Percentiles rank a stretch among this genome's conserved stretches.
Conservation (phyloP, 2,329 filamentous ascomycete genomes). For the Exophiala sp. region DNA sequence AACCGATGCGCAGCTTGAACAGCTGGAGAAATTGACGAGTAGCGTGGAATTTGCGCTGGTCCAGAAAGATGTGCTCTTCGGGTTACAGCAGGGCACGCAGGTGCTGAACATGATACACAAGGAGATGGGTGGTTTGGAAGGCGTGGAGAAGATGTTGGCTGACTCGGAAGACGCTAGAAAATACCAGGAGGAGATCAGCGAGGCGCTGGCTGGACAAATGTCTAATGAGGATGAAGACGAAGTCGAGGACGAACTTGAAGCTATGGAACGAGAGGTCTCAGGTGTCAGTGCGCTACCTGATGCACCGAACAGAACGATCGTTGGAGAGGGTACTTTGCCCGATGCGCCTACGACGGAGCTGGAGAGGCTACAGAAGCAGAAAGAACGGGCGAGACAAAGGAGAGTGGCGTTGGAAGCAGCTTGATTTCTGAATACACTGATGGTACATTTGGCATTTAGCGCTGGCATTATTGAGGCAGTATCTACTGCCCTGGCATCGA, state of each 20-base stretch:
- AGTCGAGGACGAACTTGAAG: conserved; percentile 90
- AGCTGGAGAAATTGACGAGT: conserved; percentile 81
- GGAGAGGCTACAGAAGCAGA: conserved; percentile 32
- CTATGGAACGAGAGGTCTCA: conserved; percentile 64
- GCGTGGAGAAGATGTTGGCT: conserved; percentile 91
- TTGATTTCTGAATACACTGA: conserved; percentile 16
- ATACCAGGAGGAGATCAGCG: conserved; percentile 93
- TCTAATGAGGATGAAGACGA: conserved; percentile 96
- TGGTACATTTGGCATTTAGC: conserved; percentile 12
- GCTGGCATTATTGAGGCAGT: background rate
- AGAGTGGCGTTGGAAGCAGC: conserved; percentile 28
- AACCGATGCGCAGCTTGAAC: conserved; percentile 89
- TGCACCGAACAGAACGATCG: conserved; percentile 26
- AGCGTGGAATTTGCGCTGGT: conserved; percentile 95
- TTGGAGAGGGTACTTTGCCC: conserved; percentile 34
- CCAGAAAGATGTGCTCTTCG: conserved; percentile 93
- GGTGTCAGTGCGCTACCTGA: conserved; percentile 36
- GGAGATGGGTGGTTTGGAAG: conserved; percentile 93
- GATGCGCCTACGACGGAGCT: conserved; percentile 37
- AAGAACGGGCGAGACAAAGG: conserved; percentile 34
- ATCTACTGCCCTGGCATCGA: conserved; percentile 43
- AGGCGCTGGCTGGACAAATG: conserved; percentile 83
- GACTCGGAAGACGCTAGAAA: conserved; percentile 86
- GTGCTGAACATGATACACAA: conserved; percentile 87
- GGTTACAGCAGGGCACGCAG: conserved; percentile 83